A percentile compares a stretch with the other conserved stretches of the same genome.
Evolutionary conservation across 257 asterid species (phyloP).

Genomic region (Verbascum thapsus): DNA sequence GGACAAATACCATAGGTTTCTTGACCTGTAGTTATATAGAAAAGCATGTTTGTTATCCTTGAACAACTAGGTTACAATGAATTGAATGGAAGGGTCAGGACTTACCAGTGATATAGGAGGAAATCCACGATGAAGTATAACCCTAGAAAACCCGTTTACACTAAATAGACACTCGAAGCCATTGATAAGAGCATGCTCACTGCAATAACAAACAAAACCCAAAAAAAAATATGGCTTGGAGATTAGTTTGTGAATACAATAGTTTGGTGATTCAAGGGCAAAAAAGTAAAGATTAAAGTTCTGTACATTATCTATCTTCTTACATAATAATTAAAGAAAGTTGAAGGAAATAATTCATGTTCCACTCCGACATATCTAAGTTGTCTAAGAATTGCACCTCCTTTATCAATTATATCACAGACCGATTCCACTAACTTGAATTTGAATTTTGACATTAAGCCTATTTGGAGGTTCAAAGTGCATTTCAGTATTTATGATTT

Average conservation of each 20-base stretch:
- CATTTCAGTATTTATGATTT: not conserved
- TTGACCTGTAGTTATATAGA: slow-evolving; percentile 47
- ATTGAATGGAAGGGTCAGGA: slow-evolving; percentile 11
- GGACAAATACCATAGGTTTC: slow-evolving; percentile 64
- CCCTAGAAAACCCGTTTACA: slow-evolving; percentile 63
- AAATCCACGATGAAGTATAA: slow-evolving; percentile 49
- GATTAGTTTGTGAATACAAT: slow-evolving; percentile 6
- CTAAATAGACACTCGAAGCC: slow-evolving; percentile 77
- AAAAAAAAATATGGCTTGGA: not conserved
- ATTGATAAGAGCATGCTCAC: slow-evolving; percentile 62
- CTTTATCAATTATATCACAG: not conserved
- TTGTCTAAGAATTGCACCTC: not conserved
- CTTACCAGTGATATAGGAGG: slow-evolving; percentile 80
- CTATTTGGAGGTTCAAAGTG: not conserved
- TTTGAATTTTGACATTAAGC: no score
- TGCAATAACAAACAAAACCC: slow-evolving; percentile 37
- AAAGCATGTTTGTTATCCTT: not conserved
- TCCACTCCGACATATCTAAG: not conserved
- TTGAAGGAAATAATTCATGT: not conserved
- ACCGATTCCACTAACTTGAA: not conserved
- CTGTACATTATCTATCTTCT: no score
- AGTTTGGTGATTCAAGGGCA: not conserved
- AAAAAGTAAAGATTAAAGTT: no score
- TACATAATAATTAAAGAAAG: not conserved
- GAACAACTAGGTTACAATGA: not conserved